phyloP scores from a whole-genome alignment of 129 eudicot species.

The Centrapalus pauciflorus region DNA sequence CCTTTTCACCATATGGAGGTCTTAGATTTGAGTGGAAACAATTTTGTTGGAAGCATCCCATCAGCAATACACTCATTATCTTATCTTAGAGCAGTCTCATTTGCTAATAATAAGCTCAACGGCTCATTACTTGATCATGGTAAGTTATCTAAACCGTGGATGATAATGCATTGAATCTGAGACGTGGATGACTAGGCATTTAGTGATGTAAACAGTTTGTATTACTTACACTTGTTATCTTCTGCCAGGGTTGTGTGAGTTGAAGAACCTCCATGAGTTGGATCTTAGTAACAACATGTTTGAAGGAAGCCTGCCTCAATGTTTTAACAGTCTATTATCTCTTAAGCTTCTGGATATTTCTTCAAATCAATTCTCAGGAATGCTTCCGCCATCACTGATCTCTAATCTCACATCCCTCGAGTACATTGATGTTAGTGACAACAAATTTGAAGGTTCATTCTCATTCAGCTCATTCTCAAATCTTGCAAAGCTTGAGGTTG shows the following conservation, averaged over 20 bases:
- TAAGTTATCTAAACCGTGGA: not conserved
- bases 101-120: not conserved
- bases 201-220: not conserved
- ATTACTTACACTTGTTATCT: not conserved
- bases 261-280: constrained; percentile 11
- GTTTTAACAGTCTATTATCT: constrained; percentile 17
- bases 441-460: too few relatives aligned
- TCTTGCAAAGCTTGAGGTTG: constrained; percentile 13
- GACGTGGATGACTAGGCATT: not conserved
- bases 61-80: not conserved
- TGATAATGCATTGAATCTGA: not conserved
- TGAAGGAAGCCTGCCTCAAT: not conserved
- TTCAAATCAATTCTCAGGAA: not conserved
- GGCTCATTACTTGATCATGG: not conserved
- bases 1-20: not conserved
- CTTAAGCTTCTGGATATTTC: constrained; percentile 1
- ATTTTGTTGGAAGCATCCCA: constrained; percentile 6
- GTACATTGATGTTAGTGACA: too few relatives aligned
- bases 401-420: not conserved
- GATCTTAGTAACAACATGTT: constrained; percentile 1
- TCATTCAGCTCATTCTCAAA: constrained; percentile 9
- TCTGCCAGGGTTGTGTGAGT: constrained; percentile 3
- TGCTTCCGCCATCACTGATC: not conserved
- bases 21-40: not conserved
- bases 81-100: not conserved